Conservation (phyloP, 1,284 basidiomycete genomes). For the Ganoderma boninense region DNA sequence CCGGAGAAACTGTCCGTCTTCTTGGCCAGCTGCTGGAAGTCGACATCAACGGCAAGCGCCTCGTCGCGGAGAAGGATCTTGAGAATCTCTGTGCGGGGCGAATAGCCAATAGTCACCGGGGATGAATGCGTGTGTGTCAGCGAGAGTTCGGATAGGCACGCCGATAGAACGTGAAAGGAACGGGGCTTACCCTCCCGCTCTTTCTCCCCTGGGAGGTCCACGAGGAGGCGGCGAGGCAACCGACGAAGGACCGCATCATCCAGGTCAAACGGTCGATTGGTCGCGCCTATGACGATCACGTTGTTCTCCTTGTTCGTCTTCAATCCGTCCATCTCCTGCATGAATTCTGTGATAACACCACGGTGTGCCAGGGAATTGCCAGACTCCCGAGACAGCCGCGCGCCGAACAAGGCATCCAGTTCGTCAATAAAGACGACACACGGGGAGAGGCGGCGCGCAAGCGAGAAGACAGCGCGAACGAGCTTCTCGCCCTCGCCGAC, state of each 20-base stretch:
- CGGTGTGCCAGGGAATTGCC: constrained; percentile 87
- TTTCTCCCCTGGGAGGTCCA: constrained; percentile 85
- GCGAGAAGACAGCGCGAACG: constrained; percentile 89
- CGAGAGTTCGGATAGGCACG: constrained; percentile 19
- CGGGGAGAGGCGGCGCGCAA: constrained; percentile 88
- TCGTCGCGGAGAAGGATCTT: constrained; percentile 86
- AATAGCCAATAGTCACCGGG: constrained; percentile 5
- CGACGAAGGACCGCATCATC: constrained; percentile 88
- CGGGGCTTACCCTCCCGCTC: constrained; percentile 76
- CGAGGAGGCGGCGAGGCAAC: constrained; percentile 82
- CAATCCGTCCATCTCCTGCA: constrained; percentile 99
- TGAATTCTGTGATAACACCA: constrained; percentile 91
- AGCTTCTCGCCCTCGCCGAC: constrained; percentile 96
- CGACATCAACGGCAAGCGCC: constrained; percentile 71
- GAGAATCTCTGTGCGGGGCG: constrained; percentile 71
- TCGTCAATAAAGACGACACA: constrained; percentile 98
- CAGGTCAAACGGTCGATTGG: constrained; percentile 88
- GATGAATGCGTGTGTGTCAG: constrained; percentile 13
- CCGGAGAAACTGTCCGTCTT: constrained; percentile 90
- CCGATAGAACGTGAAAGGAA: constrained; percentile 2
- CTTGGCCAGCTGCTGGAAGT: constrained; percentile 69
- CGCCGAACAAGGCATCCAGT: constrained; percentile 93
- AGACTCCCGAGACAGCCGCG: constrained; percentile 84
- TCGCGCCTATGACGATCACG: constrained; percentile 94
- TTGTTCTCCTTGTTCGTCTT: constrained; percentile 82